Conservation (phyloP, 2,329 filamentous ascomycete species). For the Ophioceras dolichostomum region DNA sequence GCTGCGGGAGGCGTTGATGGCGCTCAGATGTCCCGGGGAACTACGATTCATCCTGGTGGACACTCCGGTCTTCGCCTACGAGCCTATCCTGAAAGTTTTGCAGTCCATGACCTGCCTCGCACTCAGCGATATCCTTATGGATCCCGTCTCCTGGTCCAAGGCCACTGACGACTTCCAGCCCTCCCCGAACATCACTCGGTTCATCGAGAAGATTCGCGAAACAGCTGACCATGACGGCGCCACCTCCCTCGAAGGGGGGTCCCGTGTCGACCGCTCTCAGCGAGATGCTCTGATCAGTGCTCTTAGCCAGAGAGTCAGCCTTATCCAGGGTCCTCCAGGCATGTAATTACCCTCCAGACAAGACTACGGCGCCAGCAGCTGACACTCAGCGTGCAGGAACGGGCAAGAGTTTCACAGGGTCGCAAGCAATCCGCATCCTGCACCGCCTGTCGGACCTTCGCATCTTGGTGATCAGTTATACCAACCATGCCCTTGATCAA, state of each 20-base stretch:
- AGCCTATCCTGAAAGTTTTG: conserved; percentile 50
- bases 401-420: conserved; percentile 65
- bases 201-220: background rate
- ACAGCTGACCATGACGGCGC: background rate
- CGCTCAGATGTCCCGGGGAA: conserved; percentile 18
- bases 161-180: conserved; percentile 4
- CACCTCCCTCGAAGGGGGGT: too few species aligned
- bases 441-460: conserved; percentile 32
- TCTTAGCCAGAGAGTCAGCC: conserved; percentile 37
- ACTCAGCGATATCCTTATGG: conserved; percentile 39
- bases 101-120: conserved; percentile 43
- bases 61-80: conserved; percentile 55
- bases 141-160: conserved; percentile 8
- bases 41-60: conserved; percentile 46
- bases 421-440: conserved; percentile 45
- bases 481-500: conserved; percentile 55
- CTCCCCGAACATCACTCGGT: background rate
- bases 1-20: conserved; percentile 31
- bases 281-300: conserved; percentile 40
- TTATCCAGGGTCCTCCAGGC: conserved; percentile 66
- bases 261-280: conserved; percentile 31
- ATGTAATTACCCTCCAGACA: too few species aligned
- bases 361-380: too few species aligned
- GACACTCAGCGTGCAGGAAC: conserved; percentile 52
- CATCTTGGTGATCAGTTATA: conserved; percentile 55